Percentiles rank a stretch among this genome's conserved stretches.
Evolutionary conservation across 306 rosid species (phyloP).

Genomic region (Glycine soja): DNA sequence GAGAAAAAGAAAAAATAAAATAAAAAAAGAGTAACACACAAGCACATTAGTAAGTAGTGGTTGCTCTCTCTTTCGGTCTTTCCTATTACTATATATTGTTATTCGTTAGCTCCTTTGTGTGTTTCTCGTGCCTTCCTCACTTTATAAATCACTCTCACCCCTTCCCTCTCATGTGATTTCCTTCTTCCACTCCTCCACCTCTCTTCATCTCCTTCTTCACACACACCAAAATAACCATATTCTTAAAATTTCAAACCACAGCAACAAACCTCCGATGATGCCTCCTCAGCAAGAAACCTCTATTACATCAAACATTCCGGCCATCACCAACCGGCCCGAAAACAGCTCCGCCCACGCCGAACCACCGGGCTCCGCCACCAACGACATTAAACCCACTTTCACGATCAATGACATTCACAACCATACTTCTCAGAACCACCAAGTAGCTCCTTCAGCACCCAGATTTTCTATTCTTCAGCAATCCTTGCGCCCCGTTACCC

Average conservation of each 20-base stretch:
- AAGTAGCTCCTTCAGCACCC: conserved; percentile 45
- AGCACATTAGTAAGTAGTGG: neutral
- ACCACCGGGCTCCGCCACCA: conserved; percentile 29
- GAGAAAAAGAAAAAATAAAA: too few relatives aligned
- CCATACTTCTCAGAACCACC: conserved; percentile 35
- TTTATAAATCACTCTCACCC: neutral
- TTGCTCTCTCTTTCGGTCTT: neutral
- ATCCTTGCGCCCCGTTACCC: conserved; percentile 62
- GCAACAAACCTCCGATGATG: conserved; percentile 52
- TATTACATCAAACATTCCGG: conserved; percentile 41
- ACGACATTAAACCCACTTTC: neutral
- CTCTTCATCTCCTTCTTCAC: neutral
- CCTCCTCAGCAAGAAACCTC: conserved; percentile 65
- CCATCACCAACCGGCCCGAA: conserved; percentile 46
- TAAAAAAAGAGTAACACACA: neutral
- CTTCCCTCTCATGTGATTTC: conserved; percentile 5
- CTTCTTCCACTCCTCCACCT: neutral
- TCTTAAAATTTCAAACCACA: neutral
- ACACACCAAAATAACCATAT: neutral
- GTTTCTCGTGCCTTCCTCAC: conserved; percentile 31
- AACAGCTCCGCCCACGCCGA: conserved; percentile 61
- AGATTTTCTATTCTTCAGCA: conserved; percentile 51
- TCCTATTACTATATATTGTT: conserved; percentile 33
- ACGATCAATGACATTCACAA: conserved; percentile 7
- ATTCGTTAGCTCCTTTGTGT: conserved; percentile 5